Evolutionary conservation across 495 filamentous ascomycete species (phyloP), one percentile per base, ranked within the genome.

Genomic region (Aspergillus carlsbadensis): DNA sequence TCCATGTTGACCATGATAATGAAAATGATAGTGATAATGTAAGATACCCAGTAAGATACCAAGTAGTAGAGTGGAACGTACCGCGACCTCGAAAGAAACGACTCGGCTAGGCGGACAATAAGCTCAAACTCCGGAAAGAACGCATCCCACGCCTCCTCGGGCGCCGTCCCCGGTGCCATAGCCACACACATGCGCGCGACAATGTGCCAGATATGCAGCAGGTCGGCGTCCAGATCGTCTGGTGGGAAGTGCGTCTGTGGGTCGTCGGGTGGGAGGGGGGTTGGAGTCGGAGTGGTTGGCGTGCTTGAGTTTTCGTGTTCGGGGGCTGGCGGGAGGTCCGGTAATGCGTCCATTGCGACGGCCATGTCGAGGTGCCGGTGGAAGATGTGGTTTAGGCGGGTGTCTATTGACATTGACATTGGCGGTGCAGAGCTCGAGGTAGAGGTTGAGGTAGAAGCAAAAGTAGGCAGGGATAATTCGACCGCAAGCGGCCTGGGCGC

Each of bases 141-240:
- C 14, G 10, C 8, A 15, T 54, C 26, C 51, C 51, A 54, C 5
- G 22, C 40, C 1, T 14, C 40, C n/a, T 43, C 39, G 29, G 40
- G 14, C 1, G 26, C 39, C 5, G 14, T 7, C 5, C 15, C 39
- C 6, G 37, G 37, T 6, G 21, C n/a, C 17, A 54, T 18, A 8
- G 17, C 18, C 1, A 54, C 10, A 15, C 22, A 46, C 41, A 46
- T 37, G 3, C 17, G 22, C 3, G 26, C 52, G 7, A 36, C 5
- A 0, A 55, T 5, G 13, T 46, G 35, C 52, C 52, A 55, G 0
- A 55, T 47, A 6, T 31, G 42, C 7, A 55, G 29, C 5, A 55
- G 13, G 2, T 13, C 41, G 1, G 35, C 13, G 35, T 55, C 42
- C 1, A 11, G 6, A 2, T 26, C 41, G 18, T 42, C n/a, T 3